Conservation (phyloP, 2,329 filamentous ascomycete genomes). For the Sporothrix curviconia region DNA sequence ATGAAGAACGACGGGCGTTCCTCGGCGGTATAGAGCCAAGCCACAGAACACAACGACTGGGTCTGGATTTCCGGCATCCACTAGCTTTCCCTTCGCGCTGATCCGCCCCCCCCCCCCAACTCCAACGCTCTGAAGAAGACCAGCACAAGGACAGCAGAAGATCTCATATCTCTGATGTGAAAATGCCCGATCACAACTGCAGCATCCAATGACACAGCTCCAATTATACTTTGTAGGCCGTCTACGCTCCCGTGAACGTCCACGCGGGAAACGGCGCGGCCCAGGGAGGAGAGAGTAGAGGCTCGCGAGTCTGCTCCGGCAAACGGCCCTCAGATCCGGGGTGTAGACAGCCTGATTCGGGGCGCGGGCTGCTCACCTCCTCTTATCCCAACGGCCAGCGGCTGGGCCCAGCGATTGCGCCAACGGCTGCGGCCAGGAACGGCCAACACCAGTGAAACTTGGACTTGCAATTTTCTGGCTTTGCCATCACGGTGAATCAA, state of each 20-base stretch:
- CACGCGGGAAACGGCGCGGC: neutral
- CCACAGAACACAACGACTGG: neutral
- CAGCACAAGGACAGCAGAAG: too few species aligned
- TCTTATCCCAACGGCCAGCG: neutral
- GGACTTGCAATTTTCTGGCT: neutral
- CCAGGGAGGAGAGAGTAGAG: neutral
- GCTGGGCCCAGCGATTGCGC: too few species aligned
- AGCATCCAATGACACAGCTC: too few species aligned
- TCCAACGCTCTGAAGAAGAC: too few species aligned
- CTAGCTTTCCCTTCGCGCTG: too few species aligned
- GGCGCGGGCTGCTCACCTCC: neutral
- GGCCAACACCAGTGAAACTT: neutral
- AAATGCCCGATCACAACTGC: too few species aligned
- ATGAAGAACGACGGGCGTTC: neutral
- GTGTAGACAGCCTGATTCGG: neutral
- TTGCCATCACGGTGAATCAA: too few species aligned
- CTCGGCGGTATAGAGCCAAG: neutral
- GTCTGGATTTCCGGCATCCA: too few species aligned
- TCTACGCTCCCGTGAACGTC: too few species aligned
- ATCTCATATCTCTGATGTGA: too few species aligned
- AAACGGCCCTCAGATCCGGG: slow-evolving; percentile 23
- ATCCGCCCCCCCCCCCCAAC: too few species aligned
- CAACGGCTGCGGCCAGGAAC: neutral
- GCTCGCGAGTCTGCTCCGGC: slow-evolving; percentile 10
- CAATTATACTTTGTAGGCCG: too few species aligned